phyloP scores from a whole-genome alignment of 2,329 filamentous ascomycete genomes.

The Cryphonectria radicalis region DNA sequence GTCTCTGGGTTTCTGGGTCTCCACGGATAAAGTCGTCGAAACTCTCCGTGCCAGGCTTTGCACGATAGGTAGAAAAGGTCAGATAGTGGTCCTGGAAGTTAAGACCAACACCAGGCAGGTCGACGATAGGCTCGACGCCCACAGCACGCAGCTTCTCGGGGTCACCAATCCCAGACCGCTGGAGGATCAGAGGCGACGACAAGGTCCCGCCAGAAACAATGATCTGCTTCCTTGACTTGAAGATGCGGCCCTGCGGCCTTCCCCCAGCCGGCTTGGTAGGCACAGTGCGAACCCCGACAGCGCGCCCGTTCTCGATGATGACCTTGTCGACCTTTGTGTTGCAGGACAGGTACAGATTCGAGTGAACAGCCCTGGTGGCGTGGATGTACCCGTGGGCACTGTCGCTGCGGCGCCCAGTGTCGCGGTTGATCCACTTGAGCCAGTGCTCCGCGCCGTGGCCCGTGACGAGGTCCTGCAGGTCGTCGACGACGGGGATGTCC shows the following conservation, averaged over 20 bases:
- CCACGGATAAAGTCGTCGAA: constrained; percentile 83
- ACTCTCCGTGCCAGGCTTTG: constrained; percentile 75
- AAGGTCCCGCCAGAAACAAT: constrained; percentile 74
- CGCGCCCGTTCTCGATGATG: constrained; percentile 72
- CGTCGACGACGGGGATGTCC: constrained; percentile 75
- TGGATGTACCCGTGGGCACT: constrained; percentile 80
- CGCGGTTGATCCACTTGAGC: constrained; percentile 84
- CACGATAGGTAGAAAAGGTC: constrained; percentile 71
- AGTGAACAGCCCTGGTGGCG: constrained; percentile 70
- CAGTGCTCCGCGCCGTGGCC: constrained; percentile 78
- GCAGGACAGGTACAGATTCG: constrained; percentile 72
- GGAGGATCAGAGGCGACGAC: constrained; percentile 74
- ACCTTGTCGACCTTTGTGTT: constrained; percentile 82
- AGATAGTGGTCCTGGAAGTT: constrained; percentile 81
- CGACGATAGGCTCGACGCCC: constrained; percentile 70
- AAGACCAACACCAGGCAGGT: constrained; percentile 73
- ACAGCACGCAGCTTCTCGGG: constrained; percentile 70
- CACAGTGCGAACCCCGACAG: constrained; percentile 73
- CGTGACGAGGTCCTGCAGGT: constrained; percentile 73
- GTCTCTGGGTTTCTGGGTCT: constrained; percentile 72
- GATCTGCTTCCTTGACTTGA: constrained; percentile 73
- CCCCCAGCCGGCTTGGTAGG: constrained; percentile 67
- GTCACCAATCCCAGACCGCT: constrained; percentile 74
- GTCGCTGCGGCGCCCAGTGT: constrained; percentile 74
- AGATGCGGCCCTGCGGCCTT: constrained; percentile 51